These are phyloP conservation scores for Xylariaceae sp. DNA, from an alignment of 2,329 filamentous ascomycete genomes.

Conservation along the genomic window DNA sequence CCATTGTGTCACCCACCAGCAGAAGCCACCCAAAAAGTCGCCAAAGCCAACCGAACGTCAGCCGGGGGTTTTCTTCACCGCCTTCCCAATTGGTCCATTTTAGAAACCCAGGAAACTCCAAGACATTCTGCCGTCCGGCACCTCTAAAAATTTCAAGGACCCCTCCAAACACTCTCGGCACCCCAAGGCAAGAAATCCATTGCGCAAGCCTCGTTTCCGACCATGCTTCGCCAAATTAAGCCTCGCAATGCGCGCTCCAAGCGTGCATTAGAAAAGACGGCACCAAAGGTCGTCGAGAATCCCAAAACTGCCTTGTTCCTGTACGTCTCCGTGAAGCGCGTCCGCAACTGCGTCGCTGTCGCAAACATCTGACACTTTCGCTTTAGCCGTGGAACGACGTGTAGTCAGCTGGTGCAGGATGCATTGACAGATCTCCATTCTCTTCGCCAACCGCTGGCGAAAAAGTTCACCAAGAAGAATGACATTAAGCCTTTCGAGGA, in stretches of 20 bases:
- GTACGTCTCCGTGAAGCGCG: slow-evolving; percentile 12
- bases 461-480: slow-evolving; percentile 98
- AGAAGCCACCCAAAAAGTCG: no score
- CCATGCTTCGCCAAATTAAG: slow-evolving; percentile 35
- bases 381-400: slow-evolving; percentile 66
- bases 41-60: no score
- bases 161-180: not conserved
- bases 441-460: slow-evolving; percentile 74
- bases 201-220: no score
- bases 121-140: not conserved
- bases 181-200: no score
- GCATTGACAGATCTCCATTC: slow-evolving; percentile 78
- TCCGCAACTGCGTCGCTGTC: not conserved
- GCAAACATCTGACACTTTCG: slow-evolving; percentile 5
- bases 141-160: not conserved
- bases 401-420: slow-evolving; percentile 74
- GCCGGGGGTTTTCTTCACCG: no score
- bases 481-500: slow-evolving; percentile 92
- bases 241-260: slow-evolving; percentile 77
- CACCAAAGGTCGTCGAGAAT: slow-evolving; percentile 82
- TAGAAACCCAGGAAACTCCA: not conserved
- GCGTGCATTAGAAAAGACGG: slow-evolving; percentile 87
- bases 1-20: no score
- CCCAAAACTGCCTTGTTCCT: slow-evolving; percentile 86
- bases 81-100: not conserved